Evolutionary conservation across 2,329 filamentous ascomycete genomes (phyloP), one percentile per base, ranked within the genome.

Genomic region (Exophiala dermatitidis): DNA sequence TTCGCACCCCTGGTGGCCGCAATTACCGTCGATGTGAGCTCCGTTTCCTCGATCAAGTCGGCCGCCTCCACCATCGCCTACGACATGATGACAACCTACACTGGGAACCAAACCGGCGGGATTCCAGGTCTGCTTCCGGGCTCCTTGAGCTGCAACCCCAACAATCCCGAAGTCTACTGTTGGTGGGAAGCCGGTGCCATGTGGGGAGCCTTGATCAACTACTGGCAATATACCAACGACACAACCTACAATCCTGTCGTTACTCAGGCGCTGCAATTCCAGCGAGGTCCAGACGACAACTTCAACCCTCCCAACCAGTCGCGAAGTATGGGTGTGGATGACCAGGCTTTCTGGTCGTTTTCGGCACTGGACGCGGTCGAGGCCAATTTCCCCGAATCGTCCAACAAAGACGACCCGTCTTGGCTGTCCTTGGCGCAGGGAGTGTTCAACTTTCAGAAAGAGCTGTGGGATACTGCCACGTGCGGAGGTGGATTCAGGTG

Each of bases 401-500:
- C 68, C 32, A 74, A 71, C 3, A 68, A 69, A 1, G 66, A 67
- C 41, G 59, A 63, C 12, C 82, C 86, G 0, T 82, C 85, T 56
- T 95, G 86, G 86, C 75, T 93, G 10, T 81, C 83, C 4, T 77
- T 94, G 50, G 84, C 80, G 0, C 85, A 89, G 67, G 85, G 84
- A 5, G 84, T 88, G 1, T 93, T 90, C 69, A 89, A 91, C 71
- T 83, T 85, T 52, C 88, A 89, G 64, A 80, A 79, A 1, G 68
- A 69, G n/a, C 79, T 87, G 12, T 91, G 87, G 85, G 84, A 93
- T 61, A 70, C 70, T 2, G 64, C 69, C 0, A 76, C 74, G 0
- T 95, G 89, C 68, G 74, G 72, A 33, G 89, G 89, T 46, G 89
- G 89, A 5, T 71, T 94, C 58, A 81, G 85, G 57, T 95, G 89